phyloP scores from a whole-genome alignment of 1,284 basidiomycete genomes.

The Melampsora americana region DNA sequence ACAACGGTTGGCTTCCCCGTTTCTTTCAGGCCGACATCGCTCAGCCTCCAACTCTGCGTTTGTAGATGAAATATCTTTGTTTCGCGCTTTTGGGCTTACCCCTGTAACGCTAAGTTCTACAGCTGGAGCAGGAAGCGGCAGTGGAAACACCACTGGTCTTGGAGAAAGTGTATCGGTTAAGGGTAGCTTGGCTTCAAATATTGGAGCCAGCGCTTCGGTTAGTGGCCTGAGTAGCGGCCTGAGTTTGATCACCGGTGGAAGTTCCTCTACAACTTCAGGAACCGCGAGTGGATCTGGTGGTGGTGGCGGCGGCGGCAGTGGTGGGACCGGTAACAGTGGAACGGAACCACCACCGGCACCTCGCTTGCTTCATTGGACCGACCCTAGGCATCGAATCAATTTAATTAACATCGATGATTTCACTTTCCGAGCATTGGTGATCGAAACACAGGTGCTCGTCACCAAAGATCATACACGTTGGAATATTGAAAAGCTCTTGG shows the following conservation, averaged over 20 bases:
- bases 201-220: conserved; percentile 30
- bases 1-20: conserved; percentile 27
- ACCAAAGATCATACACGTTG: conserved; percentile 88
- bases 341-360: conserved; percentile 20
- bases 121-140: conserved; percentile 15
- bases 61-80: conserved; percentile 47
- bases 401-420: conserved; percentile 48
- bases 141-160: neutral
- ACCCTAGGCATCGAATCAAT: conserved; percentile 72
- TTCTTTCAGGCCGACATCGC: conserved; percentile 60
- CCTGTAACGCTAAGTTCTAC: conserved; percentile 44
- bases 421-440: conserved; percentile 52
- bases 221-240: conserved; percentile 30
- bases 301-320: conserved; percentile 4
- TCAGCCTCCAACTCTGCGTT: conserved; percentile 60
- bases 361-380: conserved; percentile 67
- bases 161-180: conserved; percentile 1
- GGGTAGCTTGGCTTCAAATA: conserved; percentile 13
- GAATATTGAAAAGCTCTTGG: conserved; percentile 83
- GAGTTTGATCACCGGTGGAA: conserved; percentile 31
- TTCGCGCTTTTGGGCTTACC: conserved; percentile 32
- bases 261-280: conserved; percentile 11
- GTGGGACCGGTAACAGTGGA: neutral
- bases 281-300: neutral
- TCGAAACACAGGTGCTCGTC: conserved; percentile 66